Evolutionary conservation across 768 basidiomycete genomes (phyloP), one percentile per base, ranked within the genome.

Genomic region (Plicaturopsis crispa): DNA sequence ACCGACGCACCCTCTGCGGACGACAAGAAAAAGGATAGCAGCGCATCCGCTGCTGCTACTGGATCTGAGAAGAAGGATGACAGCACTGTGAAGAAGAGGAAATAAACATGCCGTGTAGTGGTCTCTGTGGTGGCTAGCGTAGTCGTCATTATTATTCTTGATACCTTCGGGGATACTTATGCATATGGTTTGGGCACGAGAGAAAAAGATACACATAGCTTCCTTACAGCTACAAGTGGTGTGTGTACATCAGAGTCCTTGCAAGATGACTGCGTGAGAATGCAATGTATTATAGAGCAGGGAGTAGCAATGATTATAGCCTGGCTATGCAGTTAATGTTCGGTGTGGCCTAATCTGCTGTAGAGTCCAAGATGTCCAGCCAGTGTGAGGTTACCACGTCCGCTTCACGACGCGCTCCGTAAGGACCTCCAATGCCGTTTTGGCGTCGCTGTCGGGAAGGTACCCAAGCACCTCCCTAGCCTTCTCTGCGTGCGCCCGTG

Each of bases 391-490:
- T 65, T 48, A 79, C 66, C 69, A 74, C 46, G 61, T 73, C 55
- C 78, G 70, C 47, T 73, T 67, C 31, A 83, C 68, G 16, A 88
- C 80, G 23, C 72, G 70, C 42, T 80, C 78, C 22, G 84, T 75
- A 48, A 94, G 63, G 11, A 61, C 71, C 34, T 83, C 77, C 41
- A 98, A 60, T n/a, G 85, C 90, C 19, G 66, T 62, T 56, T 77
- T 80, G 21, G 86, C 80, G 42, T 88, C 83, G 48, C 84, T 87
- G 45, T 85, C 81, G 5, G 93, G 93, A 38, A 98, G 67, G 5
- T 70, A 56, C 22, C 58, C 61, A 12, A 96, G 65, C 12, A 75
- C 73, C 44, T 84, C 78, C 24, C 74, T 70, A 13, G 93, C 93
- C 51, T 80, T 80, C 26, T 75, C 69, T 0, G 86, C 86, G 50